These are phyloP conservation scores for Aristolochia fimbriata DNA, from an alignment of 164 flowering plant genomes.

Conservation along the genomic window DNA sequence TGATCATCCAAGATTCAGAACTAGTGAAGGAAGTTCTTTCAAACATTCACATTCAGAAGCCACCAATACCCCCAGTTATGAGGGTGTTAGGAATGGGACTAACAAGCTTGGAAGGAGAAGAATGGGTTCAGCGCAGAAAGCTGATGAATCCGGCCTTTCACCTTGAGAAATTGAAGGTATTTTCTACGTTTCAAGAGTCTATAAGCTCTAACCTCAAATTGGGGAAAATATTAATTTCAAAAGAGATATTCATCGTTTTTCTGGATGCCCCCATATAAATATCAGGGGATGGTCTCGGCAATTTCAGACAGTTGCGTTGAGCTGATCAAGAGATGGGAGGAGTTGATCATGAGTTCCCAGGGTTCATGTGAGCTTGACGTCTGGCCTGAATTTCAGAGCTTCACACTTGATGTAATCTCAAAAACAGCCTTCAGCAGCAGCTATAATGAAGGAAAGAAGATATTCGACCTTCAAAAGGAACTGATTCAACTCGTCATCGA, in stretches of 20 bases:
- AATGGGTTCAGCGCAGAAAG: slow-evolving; percentile 10
- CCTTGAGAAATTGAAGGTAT: slow-evolving; percentile 17
- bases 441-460: slow-evolving; percentile 15
- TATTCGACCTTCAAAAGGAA: slow-evolving; percentile 20
- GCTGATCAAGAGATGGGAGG: slow-evolving; percentile 15
- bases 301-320: slow-evolving; percentile 12
- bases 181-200: not conserved
- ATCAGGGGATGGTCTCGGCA: slow-evolving; percentile 19
- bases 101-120: slow-evolving; percentile 5
- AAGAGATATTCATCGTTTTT: no score
- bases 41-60: slow-evolving; percentile 7
- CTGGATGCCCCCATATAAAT: not conserved
- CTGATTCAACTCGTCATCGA: slow-evolving; percentile 8
- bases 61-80: no score
- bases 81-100: not conserved
- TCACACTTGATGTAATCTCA: slow-evolving; percentile 12
- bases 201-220: no score
- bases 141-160: slow-evolving; percentile 10
- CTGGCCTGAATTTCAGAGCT: slow-evolving; percentile 11
- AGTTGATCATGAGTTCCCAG: slow-evolving; percentile 5
- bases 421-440: slow-evolving; percentile 17
- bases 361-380: slow-evolving; percentile 16
- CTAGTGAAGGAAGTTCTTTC: slow-evolving; percentile 8
- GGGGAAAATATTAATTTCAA: no score
- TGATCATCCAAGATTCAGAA: slow-evolving; percentile 10